These are phyloP conservation scores for Deinandra increscens DNA, from an alignment of 129 eudicot genomes.

Conservation along the genomic window DNA sequence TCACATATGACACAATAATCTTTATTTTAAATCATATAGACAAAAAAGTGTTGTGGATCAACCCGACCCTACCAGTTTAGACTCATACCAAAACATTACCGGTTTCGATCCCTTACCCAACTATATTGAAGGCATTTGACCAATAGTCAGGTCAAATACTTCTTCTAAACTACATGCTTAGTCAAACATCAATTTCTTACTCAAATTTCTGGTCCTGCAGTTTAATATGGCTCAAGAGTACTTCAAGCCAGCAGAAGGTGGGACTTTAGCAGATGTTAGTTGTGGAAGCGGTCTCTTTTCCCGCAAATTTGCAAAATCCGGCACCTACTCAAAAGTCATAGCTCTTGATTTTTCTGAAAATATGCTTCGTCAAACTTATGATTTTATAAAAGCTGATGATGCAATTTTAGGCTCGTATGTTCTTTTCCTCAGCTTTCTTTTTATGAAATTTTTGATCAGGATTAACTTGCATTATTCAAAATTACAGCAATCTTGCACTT, in stretches of 20 bases:
- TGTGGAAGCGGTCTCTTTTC: constrained; percentile 97
- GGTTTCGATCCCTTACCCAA: constrained; percentile 2
- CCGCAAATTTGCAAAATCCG: constrained; percentile 82
- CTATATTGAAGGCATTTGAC: neutral
- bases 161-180: constrained; percentile 1
- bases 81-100: neutral
- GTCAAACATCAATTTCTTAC: constrained; percentile 11
- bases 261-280: constrained; percentile 83
- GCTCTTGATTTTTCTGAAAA: constrained; percentile 97
- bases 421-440: neutral
- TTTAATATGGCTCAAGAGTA: constrained; percentile 94
- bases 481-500: constrained; percentile 86
- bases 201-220: constrained; percentile 43
- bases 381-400: constrained; percentile 70
- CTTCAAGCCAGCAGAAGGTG: constrained; percentile 83
- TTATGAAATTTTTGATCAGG: neutral
- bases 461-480: neutral
- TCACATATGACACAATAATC: neutral
- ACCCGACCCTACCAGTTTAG: neutral
- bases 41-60: neutral
- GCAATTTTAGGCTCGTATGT: constrained; percentile 48
- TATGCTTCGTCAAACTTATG: constrained; percentile 91
- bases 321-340: constrained; percentile 72
- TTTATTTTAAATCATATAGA: neutral
- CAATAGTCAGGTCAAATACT: neutral